These are phyloP conservation scores for Psophocarpus tetragonolobus DNA, from an alignment of 306 rosid species.

Conservation along the genomic window DNA sequence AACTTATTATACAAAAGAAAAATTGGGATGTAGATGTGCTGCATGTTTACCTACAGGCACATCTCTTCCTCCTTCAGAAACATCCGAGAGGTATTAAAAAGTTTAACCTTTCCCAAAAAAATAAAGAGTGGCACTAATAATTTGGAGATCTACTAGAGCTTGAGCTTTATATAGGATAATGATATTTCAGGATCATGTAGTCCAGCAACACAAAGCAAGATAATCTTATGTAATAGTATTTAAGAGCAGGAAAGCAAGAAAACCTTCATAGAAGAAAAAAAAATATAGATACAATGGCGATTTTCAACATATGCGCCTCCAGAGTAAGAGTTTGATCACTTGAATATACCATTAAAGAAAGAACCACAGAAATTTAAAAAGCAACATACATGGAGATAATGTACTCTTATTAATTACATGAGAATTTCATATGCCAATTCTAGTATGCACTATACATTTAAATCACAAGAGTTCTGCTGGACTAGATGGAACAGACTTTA, in stretches of 20 bases:
- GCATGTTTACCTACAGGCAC: constrained; percentile 7
- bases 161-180: constrained; percentile 17
- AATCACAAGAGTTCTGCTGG: neutral
- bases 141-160: constrained; percentile 16
- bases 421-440: neutral
- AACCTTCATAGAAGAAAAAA: neutral
- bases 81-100: neutral
- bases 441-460: neutral
- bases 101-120: neutral
- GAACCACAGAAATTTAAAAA: constrained; percentile 3
- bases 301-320: neutral
- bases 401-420: neutral
- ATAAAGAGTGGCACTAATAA: neutral
- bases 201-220: constrained; percentile 9
- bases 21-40: neutral
- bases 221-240: neutral
- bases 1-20: neutral
- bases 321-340: constrained; percentile 2
- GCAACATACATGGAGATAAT: neutral
- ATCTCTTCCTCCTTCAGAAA: neutral
- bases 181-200: neutral
- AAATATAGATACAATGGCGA: neutral
- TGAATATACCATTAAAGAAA: neutral
- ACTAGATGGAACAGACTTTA: neutral
- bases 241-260: constrained; percentile 10